A percentile compares a stretch with the other conserved stretches of the same genome.
phyloP scores from a whole-genome alignment of 768 basidiomycete genomes.

The Auriculariales sp. region DNA sequence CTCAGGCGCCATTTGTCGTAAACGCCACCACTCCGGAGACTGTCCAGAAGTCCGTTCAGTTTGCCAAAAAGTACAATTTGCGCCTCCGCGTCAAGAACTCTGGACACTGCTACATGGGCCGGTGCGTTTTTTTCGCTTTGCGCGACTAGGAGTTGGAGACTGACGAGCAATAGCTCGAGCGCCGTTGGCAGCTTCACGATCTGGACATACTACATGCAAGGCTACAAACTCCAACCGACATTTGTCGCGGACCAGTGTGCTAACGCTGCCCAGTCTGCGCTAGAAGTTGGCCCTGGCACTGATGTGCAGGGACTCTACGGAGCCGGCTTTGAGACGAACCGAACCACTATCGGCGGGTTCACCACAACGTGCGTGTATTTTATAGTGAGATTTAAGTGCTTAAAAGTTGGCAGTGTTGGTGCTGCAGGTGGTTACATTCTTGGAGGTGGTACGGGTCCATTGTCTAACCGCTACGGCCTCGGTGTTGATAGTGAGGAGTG shows the following conservation, averaged over 20 bases:
- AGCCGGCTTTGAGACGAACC: neutral
- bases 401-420: neutral
- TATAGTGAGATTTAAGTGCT: neutral
- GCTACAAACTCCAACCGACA: neutral
- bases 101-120: too few relatives aligned
- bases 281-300: neutral
- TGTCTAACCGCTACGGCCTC: constrained; percentile 1
- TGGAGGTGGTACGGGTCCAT: neutral
- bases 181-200: neutral
- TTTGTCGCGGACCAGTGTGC: neutral
- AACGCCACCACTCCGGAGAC: neutral
- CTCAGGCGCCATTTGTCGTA: neutral
- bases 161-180: neutral
- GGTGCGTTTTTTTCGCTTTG: too few relatives aligned
- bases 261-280: neutral
- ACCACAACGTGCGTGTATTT: neutral
- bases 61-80: neutral
- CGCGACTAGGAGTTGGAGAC: too few relatives aligned
- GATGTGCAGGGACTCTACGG: neutral
- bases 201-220: neutral
- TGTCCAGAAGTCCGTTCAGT: neutral
- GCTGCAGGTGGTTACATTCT: neutral
- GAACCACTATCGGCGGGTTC: neutral
- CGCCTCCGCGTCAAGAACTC: neutral
- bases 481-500: neutral